These are phyloP conservation scores for Arthonia radiata DNA, from an alignment of 495 filamentous ascomycete species.

Conservation along the genomic window DNA sequence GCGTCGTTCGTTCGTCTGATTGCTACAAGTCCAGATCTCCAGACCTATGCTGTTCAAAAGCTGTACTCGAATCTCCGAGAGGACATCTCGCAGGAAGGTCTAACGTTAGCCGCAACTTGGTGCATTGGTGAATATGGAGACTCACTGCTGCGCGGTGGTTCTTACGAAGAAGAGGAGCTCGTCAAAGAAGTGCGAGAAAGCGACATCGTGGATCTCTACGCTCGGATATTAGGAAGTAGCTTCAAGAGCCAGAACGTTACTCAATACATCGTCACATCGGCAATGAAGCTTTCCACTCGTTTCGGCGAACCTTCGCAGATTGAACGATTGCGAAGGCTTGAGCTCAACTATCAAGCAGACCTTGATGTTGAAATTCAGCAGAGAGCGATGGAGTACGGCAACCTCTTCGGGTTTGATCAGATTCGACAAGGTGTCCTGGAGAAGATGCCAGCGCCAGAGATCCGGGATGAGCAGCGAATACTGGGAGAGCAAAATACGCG, in stretches of 20 bases:
- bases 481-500: conserved; percentile 56
- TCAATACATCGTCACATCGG: conserved; percentile 84
- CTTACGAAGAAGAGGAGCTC: conserved; percentile 87
- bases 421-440: conserved; percentile 79
- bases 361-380: conserved; percentile 92
- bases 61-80: conserved; percentile 73
- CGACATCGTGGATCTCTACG: conserved; percentile 77
- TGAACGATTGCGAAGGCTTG: conserved; percentile 55
- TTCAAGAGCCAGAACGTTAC: conserved; percentile 72
- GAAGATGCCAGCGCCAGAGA: conserved; percentile 92
- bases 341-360: conserved; percentile 50
- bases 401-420: conserved; percentile 72
- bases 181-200: conserved; percentile 73
- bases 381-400: conserved; percentile 79
- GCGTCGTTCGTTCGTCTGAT: conserved; percentile 92
- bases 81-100: conserved; percentile 87
- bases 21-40: conserved; percentile 78
- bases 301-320: conserved; percentile 61
- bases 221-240: conserved; percentile 73
- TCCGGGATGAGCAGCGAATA: conserved; percentile 76
- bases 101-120: conserved; percentile 89
- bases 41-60: conserved; percentile 92
- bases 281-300: conserved; percentile 86
- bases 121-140: conserved; percentile 96
- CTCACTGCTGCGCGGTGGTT: conserved; percentile 58